These are phyloP conservation scores for Bjerkandera adusta DNA, from an alignment of 1,284 basidiomycete genomes.

Conservation along the genomic window DNA sequence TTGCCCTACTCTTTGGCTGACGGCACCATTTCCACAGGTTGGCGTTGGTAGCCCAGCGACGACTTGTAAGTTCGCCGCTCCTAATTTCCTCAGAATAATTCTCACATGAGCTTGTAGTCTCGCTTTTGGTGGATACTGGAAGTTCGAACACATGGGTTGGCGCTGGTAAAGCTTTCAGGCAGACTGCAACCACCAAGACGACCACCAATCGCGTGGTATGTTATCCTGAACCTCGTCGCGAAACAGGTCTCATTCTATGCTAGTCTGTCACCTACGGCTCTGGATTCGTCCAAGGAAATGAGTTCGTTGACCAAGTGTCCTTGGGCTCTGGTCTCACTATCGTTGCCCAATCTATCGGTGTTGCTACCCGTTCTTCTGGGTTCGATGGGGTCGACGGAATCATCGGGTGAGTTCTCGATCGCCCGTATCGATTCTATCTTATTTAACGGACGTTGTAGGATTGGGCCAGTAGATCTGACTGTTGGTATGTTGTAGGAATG, in stretches of 20 bases:
- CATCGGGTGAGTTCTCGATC: slow-evolving; percentile 31
- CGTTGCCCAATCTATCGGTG: slow-evolving; percentile 48
- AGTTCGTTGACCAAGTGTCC: slow-evolving; percentile 28
- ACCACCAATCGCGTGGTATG: too few relatives aligned
- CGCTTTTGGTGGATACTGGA: slow-evolving; percentile 29
- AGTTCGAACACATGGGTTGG: slow-evolving; percentile 67
- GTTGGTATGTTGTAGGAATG: slow-evolving; percentile 14
- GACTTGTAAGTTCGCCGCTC: slow-evolving; percentile 19
- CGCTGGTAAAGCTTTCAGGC: too few relatives aligned
- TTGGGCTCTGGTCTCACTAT: slow-evolving; percentile 20
- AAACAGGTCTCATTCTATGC: neutral
- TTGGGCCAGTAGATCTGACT: slow-evolving; percentile 48
- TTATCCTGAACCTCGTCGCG: neutral
- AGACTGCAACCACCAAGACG: too few relatives aligned
- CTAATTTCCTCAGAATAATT: neutral
- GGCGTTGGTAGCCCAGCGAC: slow-evolving; percentile 27
- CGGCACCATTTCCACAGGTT: slow-evolving; percentile 17
- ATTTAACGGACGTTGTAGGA: slow-evolving; percentile 21
- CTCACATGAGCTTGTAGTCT: slow-evolving; percentile 13
- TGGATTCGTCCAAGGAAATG: slow-evolving; percentile 41
- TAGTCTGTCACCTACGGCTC: slow-evolving; percentile 47
- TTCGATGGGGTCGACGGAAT: slow-evolving; percentile 46
- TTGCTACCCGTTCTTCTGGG: slow-evolving; percentile 38
- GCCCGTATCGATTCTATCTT: neutral
- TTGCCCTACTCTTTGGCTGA: neutral